Evolutionary conservation across 176 grass and related monocot species (phyloP).

Genomic region (Zea mays): Zm-B73-REFERENCE-NAM-5.0 NC_050096.1:191860001-191860500

Average conservation of each 20-base stretch:
- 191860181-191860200: slow-evolving; percentile 28
- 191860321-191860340: neutral
- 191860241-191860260: neutral
- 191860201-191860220: slow-evolving; percentile 23
- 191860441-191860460: neutral
- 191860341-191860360: neutral
- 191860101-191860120: slow-evolving; percentile 68
- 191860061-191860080: slow-evolving; percentile 61
- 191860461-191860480: no score
- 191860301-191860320: neutral
- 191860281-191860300: neutral
- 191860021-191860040: slow-evolving; percentile 86
- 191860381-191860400: neutral
- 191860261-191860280: neutral
- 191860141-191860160: slow-evolving; percentile 2
- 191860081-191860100: slow-evolving; percentile 87
- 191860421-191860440: neutral
- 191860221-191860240: slow-evolving; percentile 1
- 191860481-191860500: no score
- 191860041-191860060: slow-evolving; percentile 78
- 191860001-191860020: slow-evolving; percentile 79
- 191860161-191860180: slow-evolving; percentile 31
- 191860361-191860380: neutral
- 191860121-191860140: slow-evolving; percentile 43
- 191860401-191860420: neutral